Evolutionary conservation across 2,329 filamentous ascomycete genomes (phyloP), one percentile per base, ranked within the genome.

Genomic region (Trichophyton benhamiae): DNA sequence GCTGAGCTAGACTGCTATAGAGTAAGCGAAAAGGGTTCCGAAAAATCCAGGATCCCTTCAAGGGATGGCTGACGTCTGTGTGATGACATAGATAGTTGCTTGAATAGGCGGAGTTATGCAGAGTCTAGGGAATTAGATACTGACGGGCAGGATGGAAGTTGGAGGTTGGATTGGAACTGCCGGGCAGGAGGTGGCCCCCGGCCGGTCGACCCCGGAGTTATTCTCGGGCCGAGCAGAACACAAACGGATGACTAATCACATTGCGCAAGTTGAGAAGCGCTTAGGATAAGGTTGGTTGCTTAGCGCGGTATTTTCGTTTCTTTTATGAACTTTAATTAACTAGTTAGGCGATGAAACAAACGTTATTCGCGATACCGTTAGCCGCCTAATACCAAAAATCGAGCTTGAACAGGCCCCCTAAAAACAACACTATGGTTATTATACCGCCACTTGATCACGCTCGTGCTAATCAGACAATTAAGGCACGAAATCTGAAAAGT

Each of bases 41-140:
- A 48, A 52, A 62, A 61, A 55, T 64, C 61, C 63, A 63, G 55
- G 41, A 59, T 25, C 36, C 33, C 57, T 60, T 64, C 59, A 60
- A 64, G 61, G 42, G 57, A 62, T 49, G 59, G 57, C 61, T 41
- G 3, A 41, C 63, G 61, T 17, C 20, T 48, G 15, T 22, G 15
- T 2, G 2, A 48, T 4, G 15, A 22, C 15, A 48, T 27, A 27
- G 25, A 4, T 48, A 55, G 52, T 36, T 55, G 52, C 15, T 36
- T 55, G 20, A 33, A 55, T 55, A 33, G 22, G 3, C n/a, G 9
- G 52, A 55, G 30, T 30, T 33, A 36, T 55, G 20, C 20, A 25
- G 52, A 30, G 52, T 22, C 44, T 48, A 22, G 44, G 22, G 44
- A 48, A 17, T 22, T 15, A 48, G 38, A 48, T 48, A 48, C 38